phyloP scores from a whole-genome alignment of 192 early-diverging fungal species.

The Backusella luteola region DNA sequence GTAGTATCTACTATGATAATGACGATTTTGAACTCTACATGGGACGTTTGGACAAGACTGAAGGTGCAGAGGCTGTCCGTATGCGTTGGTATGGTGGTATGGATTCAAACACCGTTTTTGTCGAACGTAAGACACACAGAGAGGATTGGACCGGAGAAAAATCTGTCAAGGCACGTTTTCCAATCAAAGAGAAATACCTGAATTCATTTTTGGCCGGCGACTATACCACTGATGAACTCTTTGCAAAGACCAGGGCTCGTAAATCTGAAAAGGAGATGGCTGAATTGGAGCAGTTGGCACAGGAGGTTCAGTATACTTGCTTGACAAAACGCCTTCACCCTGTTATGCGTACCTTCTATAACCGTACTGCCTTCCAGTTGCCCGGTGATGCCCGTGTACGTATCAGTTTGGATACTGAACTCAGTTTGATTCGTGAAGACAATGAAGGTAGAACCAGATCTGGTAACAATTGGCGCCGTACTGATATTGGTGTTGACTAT shows the following conservation, averaged over 20 bases:
- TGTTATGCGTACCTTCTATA: slow-evolving; percentile 93
- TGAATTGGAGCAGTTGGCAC: slow-evolving; percentile 66
- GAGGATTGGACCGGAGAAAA: slow-evolving; percentile 98
- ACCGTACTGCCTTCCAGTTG: slow-evolving; percentile 97
- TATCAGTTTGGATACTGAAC: slow-evolving; percentile 96
- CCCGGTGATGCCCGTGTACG: slow-evolving; percentile 98
- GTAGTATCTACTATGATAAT: slow-evolving; percentile 97
- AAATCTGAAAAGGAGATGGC: slow-evolving; percentile 87
- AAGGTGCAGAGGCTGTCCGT: slow-evolving; percentile 93
- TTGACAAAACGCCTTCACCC: slow-evolving; percentile 76
- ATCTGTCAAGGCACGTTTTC: slow-evolving; percentile 91
- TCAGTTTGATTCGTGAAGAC: slow-evolving; percentile 97
- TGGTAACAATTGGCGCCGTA: slow-evolving; percentile 93
- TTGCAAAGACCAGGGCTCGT: slow-evolving; percentile 75
- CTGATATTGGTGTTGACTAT: slow-evolving; percentile 86
- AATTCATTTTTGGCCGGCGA: slow-evolving; percentile 83
- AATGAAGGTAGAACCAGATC: slow-evolving; percentile 67
- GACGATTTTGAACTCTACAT: slow-evolving; percentile 91
- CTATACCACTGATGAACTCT: slow-evolving; percentile 76
- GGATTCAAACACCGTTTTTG: slow-evolving; percentile 84
- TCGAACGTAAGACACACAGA: slow-evolving; percentile 97
- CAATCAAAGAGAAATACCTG: slow-evolving; percentile 94
- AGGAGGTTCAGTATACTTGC: slow-evolving; percentile 74
- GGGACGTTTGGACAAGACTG: slow-evolving; percentile 88
- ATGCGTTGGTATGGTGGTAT: slow-evolving; percentile 97